Percentiles rank a stretch among this genome's conserved stretches.
These are phyloP conservation scores for Penicillium waksmanii DNA, from an alignment of 495 filamentous ascomycete genomes.

Conservation along the genomic window DNA sequence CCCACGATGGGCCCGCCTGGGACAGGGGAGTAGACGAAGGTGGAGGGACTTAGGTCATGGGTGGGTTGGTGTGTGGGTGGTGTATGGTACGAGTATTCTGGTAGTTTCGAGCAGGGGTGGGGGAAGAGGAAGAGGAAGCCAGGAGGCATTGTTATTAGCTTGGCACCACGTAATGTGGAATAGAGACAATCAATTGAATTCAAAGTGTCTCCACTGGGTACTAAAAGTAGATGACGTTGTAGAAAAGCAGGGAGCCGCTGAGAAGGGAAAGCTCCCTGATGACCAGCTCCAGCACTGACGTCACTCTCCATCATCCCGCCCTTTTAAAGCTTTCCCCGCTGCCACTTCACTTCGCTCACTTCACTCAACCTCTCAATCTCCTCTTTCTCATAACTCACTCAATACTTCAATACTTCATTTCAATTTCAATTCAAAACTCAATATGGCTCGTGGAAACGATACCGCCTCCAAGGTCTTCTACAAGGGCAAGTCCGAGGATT, in stretches of 20 bases:
- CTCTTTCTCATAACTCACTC: conserved; percentile 14
- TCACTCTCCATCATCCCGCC: conserved; percentile 46
- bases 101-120: conserved; percentile 10
- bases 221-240: not conserved
- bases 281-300: conserved; percentile 27
- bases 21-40: conserved; percentile 57
- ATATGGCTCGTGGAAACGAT: conserved; percentile 80
- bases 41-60: conserved; percentile 46
- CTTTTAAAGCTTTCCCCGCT: conserved; percentile 8
- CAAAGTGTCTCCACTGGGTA: not conserved
- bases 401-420: conserved; percentile 8
- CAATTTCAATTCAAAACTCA: conserved; percentile 24
- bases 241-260: not conserved
- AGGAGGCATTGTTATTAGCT: conserved; percentile 22
- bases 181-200: conserved; percentile 15
- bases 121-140: not conserved
- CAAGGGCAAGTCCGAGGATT: conserved; percentile 88
- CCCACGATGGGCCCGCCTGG: conserved; percentile 63
- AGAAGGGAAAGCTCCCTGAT: not conserved
- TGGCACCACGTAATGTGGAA: conserved; percentile 20
- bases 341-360: not conserved
- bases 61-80: not conserved
- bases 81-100: not conserved
- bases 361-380: not conserved
- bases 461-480: conserved; percentile 80